A percentile compares a stretch with the other conserved stretches of the same genome.
These are phyloP conservation scores for Agarophyton chilense DNA, from an alignment of 23 red algal species.

Conservation along the genomic window DNA sequence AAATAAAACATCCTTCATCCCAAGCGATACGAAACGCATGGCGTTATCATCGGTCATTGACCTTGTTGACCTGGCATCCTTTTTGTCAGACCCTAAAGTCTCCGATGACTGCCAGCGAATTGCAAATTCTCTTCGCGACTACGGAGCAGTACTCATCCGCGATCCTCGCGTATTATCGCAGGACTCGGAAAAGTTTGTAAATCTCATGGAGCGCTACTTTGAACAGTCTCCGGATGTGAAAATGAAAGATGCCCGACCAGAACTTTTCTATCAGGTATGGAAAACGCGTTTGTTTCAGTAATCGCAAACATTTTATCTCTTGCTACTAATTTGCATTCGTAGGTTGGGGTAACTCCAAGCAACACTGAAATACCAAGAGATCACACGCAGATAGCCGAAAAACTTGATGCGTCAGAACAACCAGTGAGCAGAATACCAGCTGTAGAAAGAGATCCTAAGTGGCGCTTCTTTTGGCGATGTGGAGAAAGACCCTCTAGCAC, in stretches of 20 bases:
- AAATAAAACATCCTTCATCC: too few relatives aligned
- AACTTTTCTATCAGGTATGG: slow-evolving; percentile 89
- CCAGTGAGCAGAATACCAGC: slow-evolving; percentile 31
- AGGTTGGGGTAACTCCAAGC: slow-evolving; percentile 78
- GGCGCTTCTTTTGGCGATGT: slow-evolving; percentile 94
- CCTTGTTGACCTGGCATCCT: slow-evolving; percentile 52
- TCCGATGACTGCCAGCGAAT: slow-evolving; percentile 40
- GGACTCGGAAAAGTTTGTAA: slow-evolving; percentile 59
- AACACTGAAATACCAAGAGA: slow-evolving; percentile 78
- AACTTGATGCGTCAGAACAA: slow-evolving; percentile 20
- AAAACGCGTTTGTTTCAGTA: background rate
- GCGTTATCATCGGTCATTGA: slow-evolving; percentile 14
- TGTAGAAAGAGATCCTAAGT: slow-evolving; percentile 74
- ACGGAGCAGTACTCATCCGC: slow-evolving; percentile 76
- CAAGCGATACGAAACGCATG: background rate
- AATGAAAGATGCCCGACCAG: slow-evolving; percentile 85
- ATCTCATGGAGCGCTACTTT: slow-evolving; percentile 96
- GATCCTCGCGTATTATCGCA: slow-evolving; percentile 70
- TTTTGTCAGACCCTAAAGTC: background rate
- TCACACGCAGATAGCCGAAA: slow-evolving; percentile 42
- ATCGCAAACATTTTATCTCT: background rate
- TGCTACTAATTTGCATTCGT: background rate
- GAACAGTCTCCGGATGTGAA: slow-evolving; percentile 57
- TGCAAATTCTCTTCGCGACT: slow-evolving; percentile 63
- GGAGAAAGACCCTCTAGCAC: slow-evolving; percentile 58